These are phyloP conservation scores for Lachancea cidri DNA, from an alignment of 805 yeast species.

Conservation along the genomic window DNA sequence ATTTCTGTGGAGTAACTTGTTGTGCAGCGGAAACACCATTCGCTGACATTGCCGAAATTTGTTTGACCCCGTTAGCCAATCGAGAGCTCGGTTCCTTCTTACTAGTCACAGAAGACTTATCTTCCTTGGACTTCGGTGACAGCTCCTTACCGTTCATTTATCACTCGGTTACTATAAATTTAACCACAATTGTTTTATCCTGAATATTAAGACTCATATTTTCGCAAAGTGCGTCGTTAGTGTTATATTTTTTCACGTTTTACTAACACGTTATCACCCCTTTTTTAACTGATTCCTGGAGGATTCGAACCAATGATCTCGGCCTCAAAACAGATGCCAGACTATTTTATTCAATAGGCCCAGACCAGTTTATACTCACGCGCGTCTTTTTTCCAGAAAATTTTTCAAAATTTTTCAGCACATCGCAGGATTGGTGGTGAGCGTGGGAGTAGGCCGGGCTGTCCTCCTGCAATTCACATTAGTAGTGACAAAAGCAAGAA, in stretches of 20 bases:
- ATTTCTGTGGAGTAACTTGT: constrained; percentile 72
- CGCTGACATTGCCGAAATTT: constrained; percentile 72
- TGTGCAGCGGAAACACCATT: constrained; percentile 79
- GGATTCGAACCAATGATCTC: not conserved
- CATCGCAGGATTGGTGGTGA: not conserved
- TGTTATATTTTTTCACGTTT: too few species aligned
- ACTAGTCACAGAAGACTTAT: not conserved
- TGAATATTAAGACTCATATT: not conserved
- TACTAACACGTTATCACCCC: too few species aligned
- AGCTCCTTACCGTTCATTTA: not conserved
- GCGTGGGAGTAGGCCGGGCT: not conserved
- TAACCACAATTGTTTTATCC: not conserved
- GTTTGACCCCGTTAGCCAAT: constrained; percentile 8
- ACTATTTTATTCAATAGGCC: not conserved
- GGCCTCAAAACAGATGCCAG: not conserved
- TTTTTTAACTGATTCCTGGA: not conserved
- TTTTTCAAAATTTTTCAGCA: constrained; percentile 1
- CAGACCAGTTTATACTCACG: constrained; percentile 1
- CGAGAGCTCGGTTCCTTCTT: not conserved
- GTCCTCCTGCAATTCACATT: constrained; percentile 1
- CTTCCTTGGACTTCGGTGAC: not conserved
- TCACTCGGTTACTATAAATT: not conserved
- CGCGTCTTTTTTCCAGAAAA: not conserved
- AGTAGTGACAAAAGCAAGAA: not conserved
- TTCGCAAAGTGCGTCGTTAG: not conserved